Evolutionary conservation across 1,139 yeast genomes (phyloP).

Genomic region (Nadsonia starkeyi-henricii): DNA sequence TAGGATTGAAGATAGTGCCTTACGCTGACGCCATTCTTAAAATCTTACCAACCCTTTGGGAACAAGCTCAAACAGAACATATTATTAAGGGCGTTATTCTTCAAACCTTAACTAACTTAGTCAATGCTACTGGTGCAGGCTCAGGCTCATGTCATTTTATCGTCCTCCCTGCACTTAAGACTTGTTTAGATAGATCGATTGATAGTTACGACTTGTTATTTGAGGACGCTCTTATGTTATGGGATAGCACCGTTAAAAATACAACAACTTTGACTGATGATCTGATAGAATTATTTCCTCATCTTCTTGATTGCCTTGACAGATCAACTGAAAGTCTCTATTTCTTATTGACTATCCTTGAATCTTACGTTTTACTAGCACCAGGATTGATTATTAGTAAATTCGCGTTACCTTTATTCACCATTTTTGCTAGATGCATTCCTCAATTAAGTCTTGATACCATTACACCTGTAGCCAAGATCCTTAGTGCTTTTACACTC

Average conservation of each 20-base stretch:
- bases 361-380: constrained; percentile 55
- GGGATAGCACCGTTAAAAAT: constrained; percentile 60
- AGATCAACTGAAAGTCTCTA: constrained; percentile 71
- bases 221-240: constrained; percentile 82
- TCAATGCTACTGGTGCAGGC: constrained; percentile 47
- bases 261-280: constrained; percentile 23
- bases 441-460: constrained; percentile 60
- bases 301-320: constrained; percentile 31
- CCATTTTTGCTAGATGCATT: constrained; percentile 41
- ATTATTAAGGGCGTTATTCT: constrained; percentile 55
- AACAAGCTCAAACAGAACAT: constrained; percentile 43
- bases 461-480: constrained; percentile 16
- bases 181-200: constrained; percentile 50
- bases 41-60: constrained; percentile 68
- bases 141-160: constrained; percentile 48
- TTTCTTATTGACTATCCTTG: constrained; percentile 47
- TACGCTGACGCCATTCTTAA: constrained; percentile 36
- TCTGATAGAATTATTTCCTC: constrained; percentile 33
- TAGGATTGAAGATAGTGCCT: constrained; percentile 23
- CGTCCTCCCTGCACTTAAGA: constrained; percentile 49
- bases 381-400: constrained; percentile 19
- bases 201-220: constrained; percentile 48
- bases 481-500: constrained; percentile 4
- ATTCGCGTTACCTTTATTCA: constrained; percentile 29
- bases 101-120: constrained; percentile 52